A percentile compares a stretch with the other conserved stretches of the same genome.
Conservation (phyloP, 129 eudicot genomes). For the Chrysanthemum makinoi region DNA sequence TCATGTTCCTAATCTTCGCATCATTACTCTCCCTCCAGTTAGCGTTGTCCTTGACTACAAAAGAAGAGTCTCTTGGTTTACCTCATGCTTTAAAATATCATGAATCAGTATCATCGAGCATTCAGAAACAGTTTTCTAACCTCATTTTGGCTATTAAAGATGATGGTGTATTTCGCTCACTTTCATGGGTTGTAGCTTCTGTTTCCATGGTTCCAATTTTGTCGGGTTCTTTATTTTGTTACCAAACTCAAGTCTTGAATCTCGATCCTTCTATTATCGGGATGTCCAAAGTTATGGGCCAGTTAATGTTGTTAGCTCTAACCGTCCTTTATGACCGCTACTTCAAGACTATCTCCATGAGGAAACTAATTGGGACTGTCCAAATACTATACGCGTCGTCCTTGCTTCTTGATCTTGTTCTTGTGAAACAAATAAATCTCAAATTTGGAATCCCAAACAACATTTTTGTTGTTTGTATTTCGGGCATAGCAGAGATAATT, state of each 20-base stretch:
- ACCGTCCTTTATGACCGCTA: constrained; percentile 60
- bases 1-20: constrained; percentile 64
- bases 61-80: constrained; percentile 66
- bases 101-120: constrained; percentile 33
- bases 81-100: constrained; percentile 27
- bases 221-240: constrained; percentile 88
- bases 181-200: constrained; percentile 72
- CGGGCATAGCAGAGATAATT: constrained; percentile 79
- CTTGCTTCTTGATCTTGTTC: constrained; percentile 72
- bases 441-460: constrained; percentile 66
- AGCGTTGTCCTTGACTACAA: constrained; percentile 43
- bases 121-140: constrained; percentile 58
- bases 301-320: constrained; percentile 54
- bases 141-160: constrained; percentile 58
- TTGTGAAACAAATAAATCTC: constrained; percentile 67
- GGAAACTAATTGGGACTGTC: constrained; percentile 48
- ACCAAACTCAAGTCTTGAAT: constrained; percentile 79
- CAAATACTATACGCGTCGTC: constrained; percentile 64
- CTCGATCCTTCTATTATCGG: constrained; percentile 76
- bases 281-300: constrained; percentile 78
- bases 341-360: constrained; percentile 58
- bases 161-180: constrained; percentile 45
- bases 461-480: constrained; percentile 62
- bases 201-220: constrained; percentile 62
- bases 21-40: constrained; percentile 59